These are phyloP conservation scores for Beta corolliflora DNA, from an alignment of 179 eudicot species.

Conservation along the genomic window DNA sequence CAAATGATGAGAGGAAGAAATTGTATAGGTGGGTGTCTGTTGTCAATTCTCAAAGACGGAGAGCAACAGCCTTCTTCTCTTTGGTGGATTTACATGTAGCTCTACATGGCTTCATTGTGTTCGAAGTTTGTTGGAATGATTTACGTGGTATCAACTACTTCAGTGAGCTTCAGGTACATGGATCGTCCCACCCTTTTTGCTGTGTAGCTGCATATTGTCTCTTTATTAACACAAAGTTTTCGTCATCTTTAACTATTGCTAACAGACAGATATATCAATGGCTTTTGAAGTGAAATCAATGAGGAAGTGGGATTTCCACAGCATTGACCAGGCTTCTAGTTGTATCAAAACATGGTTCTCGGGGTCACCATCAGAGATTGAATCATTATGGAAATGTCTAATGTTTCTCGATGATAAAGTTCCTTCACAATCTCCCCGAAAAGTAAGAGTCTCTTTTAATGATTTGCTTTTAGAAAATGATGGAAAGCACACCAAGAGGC, in stretches of 20 bases:
- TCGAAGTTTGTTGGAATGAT: slow-evolving; percentile 85
- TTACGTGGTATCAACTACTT: slow-evolving; percentile 90
- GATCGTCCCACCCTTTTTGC: not conserved
- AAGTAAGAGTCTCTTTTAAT: slow-evolving; percentile 29
- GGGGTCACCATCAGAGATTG: slow-evolving; percentile 56
- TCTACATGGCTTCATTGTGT: slow-evolving; percentile 84
- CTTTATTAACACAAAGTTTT: not conserved
- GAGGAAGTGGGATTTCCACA: slow-evolving; percentile 96
- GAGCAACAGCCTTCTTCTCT: slow-evolving; percentile 62
- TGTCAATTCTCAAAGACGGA: slow-evolving; percentile 39
- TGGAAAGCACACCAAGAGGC: slow-evolving; percentile 11
- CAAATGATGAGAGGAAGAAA: slow-evolving; percentile 41
- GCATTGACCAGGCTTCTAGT: slow-evolving; percentile 70
- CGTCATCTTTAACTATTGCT: not conserved
- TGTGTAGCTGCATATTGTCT: slow-evolving; percentile 2
- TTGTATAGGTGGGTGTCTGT: slow-evolving; percentile 37
- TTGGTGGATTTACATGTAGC: slow-evolving; percentile 76
- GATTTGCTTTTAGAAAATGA: slow-evolving; percentile 24
- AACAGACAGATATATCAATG: slow-evolving; percentile 83
- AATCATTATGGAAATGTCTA: slow-evolving; percentile 44
- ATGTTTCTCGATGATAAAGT: slow-evolving; percentile 34
- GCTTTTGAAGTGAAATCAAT: slow-evolving; percentile 81
- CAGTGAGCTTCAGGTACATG: slow-evolving; percentile 83
- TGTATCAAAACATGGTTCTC: slow-evolving; percentile 76
- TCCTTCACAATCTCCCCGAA: slow-evolving; percentile 41